Evolutionary conservation across 495 filamentous ascomycete genomes (phyloP), one percentile per base, ranked within the genome.

Genomic region (Thermothielavioides terrestris): DNA sequence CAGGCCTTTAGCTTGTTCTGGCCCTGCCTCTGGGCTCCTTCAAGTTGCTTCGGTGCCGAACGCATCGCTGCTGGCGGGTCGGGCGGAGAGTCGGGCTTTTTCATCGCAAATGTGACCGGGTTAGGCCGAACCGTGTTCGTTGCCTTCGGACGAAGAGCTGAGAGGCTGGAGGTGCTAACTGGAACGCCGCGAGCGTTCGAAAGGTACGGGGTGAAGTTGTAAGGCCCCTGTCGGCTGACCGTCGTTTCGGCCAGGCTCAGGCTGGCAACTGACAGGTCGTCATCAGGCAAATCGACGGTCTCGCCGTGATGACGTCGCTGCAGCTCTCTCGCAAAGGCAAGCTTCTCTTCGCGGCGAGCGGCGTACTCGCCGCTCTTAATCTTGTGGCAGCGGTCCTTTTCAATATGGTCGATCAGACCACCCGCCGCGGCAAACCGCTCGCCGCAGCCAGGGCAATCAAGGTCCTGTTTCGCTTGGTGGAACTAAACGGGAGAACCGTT

Each of bases 361-460:
- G 30, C 38, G n/a, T 65, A 12, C 8, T 64, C 53, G 3, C 52
- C 55, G 22, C 53, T 54, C 8, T 40, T 53, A 32, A 68, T 54
- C 1, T 22, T 31, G 8, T 26, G 18, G 31, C 66, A 68, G 1
- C 52, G 18, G 32, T 50, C 42, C 1, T 21, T 48, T 23, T 71
- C 64, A 6, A 68, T 52, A 20, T 71, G 68, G 8, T 26, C 30
- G 30, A 65, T 44, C 50, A 63, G 59, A 26, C 1, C 31, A 21
- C 41, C 51, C 9, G 48, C 46, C 4, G 32, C n/a, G 5, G 2
- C 23, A 42, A 68, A 68, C 1, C 36, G 41, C 22, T 26, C 41
- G 2, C 44, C 6, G 18, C 66, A 71, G n/a, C 64, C 68, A 3
- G 65, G 65, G 42, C 66, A 71, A 4, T 26, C 42, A 14, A 69